A percentile compares a stretch with the other conserved stretches of the same genome.
Evolutionary conservation across 176 grass and related monocot genomes (phyloP).

Genomic region (Carex kokanica): DNA sequence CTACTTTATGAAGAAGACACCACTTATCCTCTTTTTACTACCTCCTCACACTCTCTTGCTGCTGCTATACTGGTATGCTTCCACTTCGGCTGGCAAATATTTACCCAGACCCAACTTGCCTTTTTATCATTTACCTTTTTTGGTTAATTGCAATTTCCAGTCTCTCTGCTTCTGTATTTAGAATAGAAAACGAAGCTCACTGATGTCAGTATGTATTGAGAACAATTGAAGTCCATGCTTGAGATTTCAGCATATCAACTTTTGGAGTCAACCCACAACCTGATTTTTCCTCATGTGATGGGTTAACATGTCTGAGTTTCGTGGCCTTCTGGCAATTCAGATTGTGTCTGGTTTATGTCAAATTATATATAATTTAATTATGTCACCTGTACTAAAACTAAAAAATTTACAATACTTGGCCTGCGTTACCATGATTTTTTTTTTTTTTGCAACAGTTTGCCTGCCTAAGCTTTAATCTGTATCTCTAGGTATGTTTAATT

Average conservation of each 20-base stretch:
- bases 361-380: background rate
- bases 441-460: background rate
- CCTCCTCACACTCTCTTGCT: constrained; percentile 56
- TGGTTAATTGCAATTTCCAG: background rate
- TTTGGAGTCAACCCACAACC: background rate
- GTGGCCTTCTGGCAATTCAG: background rate
- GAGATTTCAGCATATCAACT: background rate
- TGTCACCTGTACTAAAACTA: background rate
- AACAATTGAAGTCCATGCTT: background rate
- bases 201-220: background rate
- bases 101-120: background rate
- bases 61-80: constrained; percentile 71
- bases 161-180: background rate
- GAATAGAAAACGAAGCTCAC: background rate
- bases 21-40: constrained; percentile 50
- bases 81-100: background rate
- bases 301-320: background rate
- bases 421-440: background rate
- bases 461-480: background rate
- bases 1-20: constrained; percentile 78
- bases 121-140: background rate
- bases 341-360: background rate
- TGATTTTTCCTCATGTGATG: background rate
- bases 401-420: background rate
- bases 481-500: background rate